Percentiles rank a stretch among this genome's conserved stretches.
Conservation (phyloP, 2,329 filamentous ascomycete genomes). For the Zasmidium citrigriseum region DNA sequence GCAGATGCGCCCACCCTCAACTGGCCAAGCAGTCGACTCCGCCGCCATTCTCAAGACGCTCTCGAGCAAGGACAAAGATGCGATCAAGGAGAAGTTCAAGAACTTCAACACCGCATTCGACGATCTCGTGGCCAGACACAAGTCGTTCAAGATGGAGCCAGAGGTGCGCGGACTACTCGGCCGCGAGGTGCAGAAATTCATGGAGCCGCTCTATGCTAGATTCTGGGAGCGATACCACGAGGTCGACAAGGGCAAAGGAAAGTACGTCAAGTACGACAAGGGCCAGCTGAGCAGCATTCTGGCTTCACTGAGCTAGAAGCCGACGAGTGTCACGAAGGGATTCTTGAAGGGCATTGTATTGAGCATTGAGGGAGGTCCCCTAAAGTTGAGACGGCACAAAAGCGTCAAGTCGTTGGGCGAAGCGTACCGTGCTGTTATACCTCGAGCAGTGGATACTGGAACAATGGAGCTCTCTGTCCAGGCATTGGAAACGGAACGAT, state of each 20-base stretch:
- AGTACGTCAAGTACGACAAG: constrained; percentile 98
- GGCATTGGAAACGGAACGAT: not conserved
- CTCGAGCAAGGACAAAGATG: constrained; percentile 88
- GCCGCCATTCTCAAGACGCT: constrained; percentile 80
- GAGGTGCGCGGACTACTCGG: constrained; percentile 81
- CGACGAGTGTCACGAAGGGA: not conserved
- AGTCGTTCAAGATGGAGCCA: constrained; percentile 81
- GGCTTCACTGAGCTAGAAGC: constrained; percentile 32
- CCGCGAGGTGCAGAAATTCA: constrained; percentile 83
- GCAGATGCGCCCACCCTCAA: constrained; percentile 68
- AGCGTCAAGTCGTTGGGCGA: not conserved
- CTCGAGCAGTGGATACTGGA: not conserved
- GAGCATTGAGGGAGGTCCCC: not conserved
- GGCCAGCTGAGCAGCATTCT: constrained; percentile 67
- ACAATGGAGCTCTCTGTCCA: not conserved
- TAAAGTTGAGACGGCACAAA: not conserved
- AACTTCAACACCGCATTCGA: constrained; percentile 90
- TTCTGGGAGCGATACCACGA: constrained; percentile 99
- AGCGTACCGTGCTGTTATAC: not conserved
- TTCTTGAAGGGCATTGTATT: not conserved
- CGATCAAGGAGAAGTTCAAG: constrained; percentile 93
- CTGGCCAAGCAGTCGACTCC: constrained; percentile 68
- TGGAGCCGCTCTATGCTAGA: constrained; percentile 89
- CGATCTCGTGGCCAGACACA: constrained; percentile 80
- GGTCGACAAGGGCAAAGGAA: constrained; percentile 95